Conservation (phyloP, 1,284 basidiomycete species). For the Peniophora sp. region DNA sequence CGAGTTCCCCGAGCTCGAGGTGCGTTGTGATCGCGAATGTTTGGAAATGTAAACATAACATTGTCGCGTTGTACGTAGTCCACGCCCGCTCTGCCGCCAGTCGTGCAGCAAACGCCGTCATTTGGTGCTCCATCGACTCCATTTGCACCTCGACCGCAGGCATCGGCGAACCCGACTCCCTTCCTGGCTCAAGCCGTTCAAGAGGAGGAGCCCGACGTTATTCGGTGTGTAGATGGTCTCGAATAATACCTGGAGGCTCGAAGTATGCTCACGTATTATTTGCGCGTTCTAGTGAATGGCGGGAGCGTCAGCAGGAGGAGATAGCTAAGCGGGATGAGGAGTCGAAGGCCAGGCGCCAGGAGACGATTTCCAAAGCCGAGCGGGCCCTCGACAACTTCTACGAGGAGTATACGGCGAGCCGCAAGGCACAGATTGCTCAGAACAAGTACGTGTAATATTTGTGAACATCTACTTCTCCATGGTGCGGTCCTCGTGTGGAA, state of each 20-base stretch:
- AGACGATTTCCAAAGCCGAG: slow-evolving; percentile 86
- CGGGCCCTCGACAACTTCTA: slow-evolving; percentile 95
- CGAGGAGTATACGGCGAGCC: slow-evolving; percentile 87
- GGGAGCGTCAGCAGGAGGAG: slow-evolving; percentile 79
- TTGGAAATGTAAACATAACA: slow-evolving; percentile 3
- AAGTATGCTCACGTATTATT: neutral
- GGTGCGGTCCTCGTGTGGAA: neutral
- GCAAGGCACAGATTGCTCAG: slow-evolving; percentile 87
- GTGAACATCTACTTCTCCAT: slow-evolving; percentile 1
- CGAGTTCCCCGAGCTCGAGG: slow-evolving; percentile 84
- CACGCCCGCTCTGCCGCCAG: slow-evolving; percentile 7
- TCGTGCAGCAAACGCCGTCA: slow-evolving; percentile 25
- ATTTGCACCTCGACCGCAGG: slow-evolving; percentile 70
- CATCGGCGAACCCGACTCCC: slow-evolving; percentile 61
- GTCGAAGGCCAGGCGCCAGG: slow-evolving; percentile 74
- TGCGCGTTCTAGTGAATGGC: slow-evolving; percentile 66
- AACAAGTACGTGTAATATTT: slow-evolving; percentile 79
- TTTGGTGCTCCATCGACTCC: slow-evolving; percentile 39
- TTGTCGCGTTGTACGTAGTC: neutral
- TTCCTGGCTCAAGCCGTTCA: slow-evolving; percentile 60
- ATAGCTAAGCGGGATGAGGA: slow-evolving; percentile 77
- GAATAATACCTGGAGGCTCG: slow-evolving; percentile 1
- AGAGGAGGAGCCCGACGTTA: slow-evolving; percentile 86
- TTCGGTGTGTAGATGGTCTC: slow-evolving; percentile 45
- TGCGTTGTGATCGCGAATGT: slow-evolving; percentile 38